phyloP scores from a whole-genome alignment of 495 filamentous ascomycete genomes.

The Podospora anserina region DNA sequence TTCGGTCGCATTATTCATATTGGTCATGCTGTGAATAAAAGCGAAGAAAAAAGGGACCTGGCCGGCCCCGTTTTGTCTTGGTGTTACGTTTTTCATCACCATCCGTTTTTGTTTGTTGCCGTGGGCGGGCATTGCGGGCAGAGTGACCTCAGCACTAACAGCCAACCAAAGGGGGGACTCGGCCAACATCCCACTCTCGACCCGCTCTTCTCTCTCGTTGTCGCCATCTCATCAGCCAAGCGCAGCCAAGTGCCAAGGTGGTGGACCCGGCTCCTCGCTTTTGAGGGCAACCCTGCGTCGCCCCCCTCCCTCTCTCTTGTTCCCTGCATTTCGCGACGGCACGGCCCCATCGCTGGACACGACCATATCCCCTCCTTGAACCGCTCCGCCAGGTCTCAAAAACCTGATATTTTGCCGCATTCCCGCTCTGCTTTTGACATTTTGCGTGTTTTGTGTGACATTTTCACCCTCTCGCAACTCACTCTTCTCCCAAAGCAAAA shows the following conservation, averaged over 20 bases:
- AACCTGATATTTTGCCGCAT: slow-evolving; percentile 35
- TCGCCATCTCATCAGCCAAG: slow-evolving; percentile 13
- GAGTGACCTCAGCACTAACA: slow-evolving; percentile 23
- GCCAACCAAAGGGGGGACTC: not conserved
- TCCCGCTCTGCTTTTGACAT: slow-evolving; percentile 14
- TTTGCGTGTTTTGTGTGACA: not conserved
- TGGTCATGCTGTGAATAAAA: not conserved
- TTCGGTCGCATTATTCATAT: not conserved
- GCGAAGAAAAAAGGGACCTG: slow-evolving; percentile 4
- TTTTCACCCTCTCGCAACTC: slow-evolving; percentile 9
- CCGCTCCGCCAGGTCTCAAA: slow-evolving; percentile 23
- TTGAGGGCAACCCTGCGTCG: slow-evolving; percentile 5
- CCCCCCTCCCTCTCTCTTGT: slow-evolving; percentile 8
- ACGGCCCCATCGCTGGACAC: slow-evolving; percentile 16
- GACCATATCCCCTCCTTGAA: slow-evolving; percentile 16
- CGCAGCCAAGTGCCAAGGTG: not conserved
- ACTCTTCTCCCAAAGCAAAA: not conserved
- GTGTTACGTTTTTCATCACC: slow-evolving; percentile 6
- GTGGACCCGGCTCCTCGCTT: slow-evolving; percentile 2
- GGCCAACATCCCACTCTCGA: slow-evolving; percentile 9
- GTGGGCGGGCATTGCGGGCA: not conserved
- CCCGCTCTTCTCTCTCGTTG: slow-evolving; percentile 5
- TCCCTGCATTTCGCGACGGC: slow-evolving; percentile 9
- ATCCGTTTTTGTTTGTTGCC: not conserved
- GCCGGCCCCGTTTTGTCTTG: not conserved